These are phyloP conservation scores for Rhipidocladum racemiflorum DNA, from an alignment of 176 grass and related monocot genomes.

Conservation along the genomic window DNA sequence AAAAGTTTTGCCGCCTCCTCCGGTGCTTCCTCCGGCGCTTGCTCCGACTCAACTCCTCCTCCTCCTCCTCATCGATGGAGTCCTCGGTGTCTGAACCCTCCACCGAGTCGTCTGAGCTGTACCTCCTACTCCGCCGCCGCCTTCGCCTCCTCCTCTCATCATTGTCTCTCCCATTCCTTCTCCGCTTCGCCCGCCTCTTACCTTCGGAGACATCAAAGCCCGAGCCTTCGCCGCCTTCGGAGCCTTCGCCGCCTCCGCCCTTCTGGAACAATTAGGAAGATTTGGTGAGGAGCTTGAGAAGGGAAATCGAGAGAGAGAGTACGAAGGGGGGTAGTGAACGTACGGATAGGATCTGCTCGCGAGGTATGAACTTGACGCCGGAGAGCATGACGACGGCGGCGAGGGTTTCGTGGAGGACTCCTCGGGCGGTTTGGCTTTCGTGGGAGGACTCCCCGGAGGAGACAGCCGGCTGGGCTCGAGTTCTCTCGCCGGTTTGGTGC, in stretches of 20 bases:
- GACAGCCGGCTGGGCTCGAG: background rate
- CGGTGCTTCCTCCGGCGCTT: slow-evolving; percentile 46
- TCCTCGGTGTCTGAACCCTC: slow-evolving; percentile 7
- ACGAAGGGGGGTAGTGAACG: background rate
- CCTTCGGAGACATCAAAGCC: slow-evolving; percentile 41
- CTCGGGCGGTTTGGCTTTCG: too few species aligned
- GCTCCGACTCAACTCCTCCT: slow-evolving; percentile 33
- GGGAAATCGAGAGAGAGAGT: background rate
- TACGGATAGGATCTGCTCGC: slow-evolving; percentile 37
- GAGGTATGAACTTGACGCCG: slow-evolving; percentile 55
- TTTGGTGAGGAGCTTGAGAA: background rate
- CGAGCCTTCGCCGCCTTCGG: slow-evolving; percentile 22
- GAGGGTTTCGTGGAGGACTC: background rate
- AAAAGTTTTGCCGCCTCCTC: slow-evolving; percentile 6
- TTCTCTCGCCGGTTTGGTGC: background rate
- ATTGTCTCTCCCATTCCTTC: slow-evolving; percentile 34
- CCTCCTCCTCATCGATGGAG: slow-evolving; percentile 37
- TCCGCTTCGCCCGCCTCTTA: slow-evolving; percentile 16
- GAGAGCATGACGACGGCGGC: slow-evolving; percentile 37
- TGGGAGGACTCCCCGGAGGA: too few species aligned
- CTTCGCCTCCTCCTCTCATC: slow-evolving; percentile 30
- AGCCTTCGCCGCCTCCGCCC: slow-evolving; percentile 10
- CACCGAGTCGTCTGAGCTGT: slow-evolving; percentile 25
- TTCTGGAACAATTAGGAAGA: background rate
- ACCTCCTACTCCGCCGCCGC: slow-evolving; percentile 21